These are phyloP conservation scores for Venustampulla echinocandica DNA, from an alignment of 495 filamentous ascomycete genomes.

Conservation along the genomic window DNA sequence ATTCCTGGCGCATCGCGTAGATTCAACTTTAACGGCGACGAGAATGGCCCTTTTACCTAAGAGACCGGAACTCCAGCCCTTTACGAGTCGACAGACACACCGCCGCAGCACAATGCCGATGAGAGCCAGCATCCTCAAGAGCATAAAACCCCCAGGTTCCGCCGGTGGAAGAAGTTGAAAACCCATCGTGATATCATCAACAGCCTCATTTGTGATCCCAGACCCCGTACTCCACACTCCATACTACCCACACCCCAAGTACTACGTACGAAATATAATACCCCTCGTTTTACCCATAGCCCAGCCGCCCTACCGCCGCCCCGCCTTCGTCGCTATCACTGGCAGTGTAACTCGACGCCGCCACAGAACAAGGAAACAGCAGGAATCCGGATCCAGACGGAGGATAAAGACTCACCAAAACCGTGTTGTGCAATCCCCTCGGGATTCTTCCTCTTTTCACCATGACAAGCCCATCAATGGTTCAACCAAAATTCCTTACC, in stretches of 20 bases:
- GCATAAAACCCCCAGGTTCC: not conserved
- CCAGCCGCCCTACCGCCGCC: not conserved
- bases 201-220: not conserved
- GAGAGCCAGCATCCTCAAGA: not conserved
- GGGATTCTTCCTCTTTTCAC: not conserved
- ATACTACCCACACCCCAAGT: not conserved
- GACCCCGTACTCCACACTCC: not conserved
- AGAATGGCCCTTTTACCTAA: conserved; percentile 10
- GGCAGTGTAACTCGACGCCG: not conserved
- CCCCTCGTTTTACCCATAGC: too few relatives aligned
- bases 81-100: not conserved
- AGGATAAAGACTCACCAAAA: not conserved
- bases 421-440: not conserved
- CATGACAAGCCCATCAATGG: conserved; percentile 64
- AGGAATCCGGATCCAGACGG: not conserved
- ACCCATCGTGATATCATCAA: too few relatives aligned
- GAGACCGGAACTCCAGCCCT: not conserved
- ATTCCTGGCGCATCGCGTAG: not conserved
- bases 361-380: not conserved
- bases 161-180: not conserved
- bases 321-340: not conserved
- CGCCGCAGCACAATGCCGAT: not conserved
- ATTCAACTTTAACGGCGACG: not conserved
- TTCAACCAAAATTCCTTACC: conserved; percentile 74
- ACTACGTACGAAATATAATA: too few relatives aligned